Evolutionary conservation across 352 stramenopile species (phyloP), one percentile per base, ranked within the genome.

Genomic region (Globisporangium spiculum): DNA sequence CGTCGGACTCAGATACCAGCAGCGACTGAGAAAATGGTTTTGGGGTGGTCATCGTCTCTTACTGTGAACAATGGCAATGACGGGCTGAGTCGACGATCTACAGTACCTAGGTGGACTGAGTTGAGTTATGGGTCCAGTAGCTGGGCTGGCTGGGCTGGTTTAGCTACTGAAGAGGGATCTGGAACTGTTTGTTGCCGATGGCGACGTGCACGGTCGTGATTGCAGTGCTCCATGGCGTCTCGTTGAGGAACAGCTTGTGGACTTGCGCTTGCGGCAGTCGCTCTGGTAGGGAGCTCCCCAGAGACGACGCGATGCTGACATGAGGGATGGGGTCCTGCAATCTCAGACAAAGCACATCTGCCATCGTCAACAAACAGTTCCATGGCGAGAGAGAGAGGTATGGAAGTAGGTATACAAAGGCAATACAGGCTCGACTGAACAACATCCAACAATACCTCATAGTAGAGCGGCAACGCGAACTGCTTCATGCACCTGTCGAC

Each of bases 101-200:
- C 27, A 32, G 27, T 32, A 32, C 27, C 41, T 50, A 48, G 38
- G 12, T 8, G 38, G 38, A 20, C 38, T 48, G 38, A 22, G 53
- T 12, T 8, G 30, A 26, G 24, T 8, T 20, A 10, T 58, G 24
- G 24, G 14, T 27, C 14, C 30, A n/a, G 52, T 18, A 32, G 12
- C 24, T 20, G n/a, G 7, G 18, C n/a, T 60, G 30, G 63, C 30
- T 66, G 44, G 32, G 18, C 26, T 41, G 50, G 48, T 34, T 59
- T 27, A 30, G 44, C 82, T 68, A 90, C 32, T 74, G 72, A 30
- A 93, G 80, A 20, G 80, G 69, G 60, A 91, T 88, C 57, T 79
- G 71, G 75, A 90, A 94, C 70, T 88, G 81, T 79, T 93, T 94
- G 82, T 94, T 94, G 72, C 86, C 86, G 70, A 93, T 91, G 65